Evolutionary conservation across 306 rosid species (phyloP).

Genomic region (Lagenaria siceraria): DNA sequence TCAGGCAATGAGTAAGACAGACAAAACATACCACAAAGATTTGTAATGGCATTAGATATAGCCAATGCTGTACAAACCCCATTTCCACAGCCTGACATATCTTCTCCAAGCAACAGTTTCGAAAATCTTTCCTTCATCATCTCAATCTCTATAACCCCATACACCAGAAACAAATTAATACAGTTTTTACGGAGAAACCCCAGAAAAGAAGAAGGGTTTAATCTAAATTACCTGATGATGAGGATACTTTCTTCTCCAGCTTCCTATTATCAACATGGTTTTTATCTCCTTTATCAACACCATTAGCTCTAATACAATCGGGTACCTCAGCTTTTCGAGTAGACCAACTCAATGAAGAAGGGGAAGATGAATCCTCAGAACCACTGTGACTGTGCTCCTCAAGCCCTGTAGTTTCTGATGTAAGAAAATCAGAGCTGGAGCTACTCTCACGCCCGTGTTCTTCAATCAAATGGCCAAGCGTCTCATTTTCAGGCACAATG

Average conservation of each 20-base stretch:
- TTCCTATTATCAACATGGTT: slow-evolving; percentile 31
- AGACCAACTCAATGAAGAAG: slow-evolving; percentile 57
- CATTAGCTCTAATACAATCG: slow-evolving; percentile 21
- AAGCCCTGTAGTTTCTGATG: slow-evolving; percentile 62
- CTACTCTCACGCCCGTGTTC: slow-evolving; percentile 64
- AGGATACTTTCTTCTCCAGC: slow-evolving; percentile 36
- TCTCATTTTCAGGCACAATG: slow-evolving; percentile 27
- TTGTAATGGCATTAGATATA: slow-evolving; percentile 16
- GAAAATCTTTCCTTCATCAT: slow-evolving; percentile 19
- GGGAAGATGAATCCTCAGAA: slow-evolving; percentile 62
- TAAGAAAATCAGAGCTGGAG: slow-evolving; percentile 58
- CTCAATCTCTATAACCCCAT: slow-evolving; percentile 6
- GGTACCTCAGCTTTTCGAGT: slow-evolving; percentile 26
- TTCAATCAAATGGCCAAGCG: slow-evolving; percentile 31
- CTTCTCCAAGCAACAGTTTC: slow-evolving; percentile 17
- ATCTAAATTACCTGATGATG: slow-evolving; percentile 39
- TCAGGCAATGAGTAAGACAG: neutral
- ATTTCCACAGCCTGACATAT: slow-evolving; percentile 19
- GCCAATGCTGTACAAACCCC: slow-evolving; percentile 18
- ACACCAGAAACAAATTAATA: neutral
- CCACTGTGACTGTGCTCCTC: slow-evolving; percentile 72
- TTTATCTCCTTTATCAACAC: slow-evolving; percentile 21
- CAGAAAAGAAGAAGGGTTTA: neutral
- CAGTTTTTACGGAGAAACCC: neutral
- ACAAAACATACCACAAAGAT: slow-evolving; percentile 12